phyloP scores from a whole-genome alignment of 805 yeast species.

The Metschnikowia noctiluminum region DNA sequence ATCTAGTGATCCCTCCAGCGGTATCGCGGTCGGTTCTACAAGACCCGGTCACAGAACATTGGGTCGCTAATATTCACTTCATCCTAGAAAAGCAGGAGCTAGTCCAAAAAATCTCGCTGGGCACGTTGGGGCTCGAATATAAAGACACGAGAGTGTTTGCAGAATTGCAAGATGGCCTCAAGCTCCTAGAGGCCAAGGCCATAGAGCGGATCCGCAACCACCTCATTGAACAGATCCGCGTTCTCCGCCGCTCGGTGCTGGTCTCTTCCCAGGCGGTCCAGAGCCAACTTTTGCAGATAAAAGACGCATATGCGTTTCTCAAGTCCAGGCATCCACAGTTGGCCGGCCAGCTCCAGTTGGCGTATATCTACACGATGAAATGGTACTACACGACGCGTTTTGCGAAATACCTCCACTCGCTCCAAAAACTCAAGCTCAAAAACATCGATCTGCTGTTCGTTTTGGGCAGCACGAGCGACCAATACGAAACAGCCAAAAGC shows the following conservation, averaged over 20 bases:
- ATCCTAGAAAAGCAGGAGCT: conserved; percentile 56
- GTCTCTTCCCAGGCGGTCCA: conserved; percentile 75
- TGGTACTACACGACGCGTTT: conserved; percentile 90
- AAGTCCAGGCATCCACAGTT: conserved; percentile 52
- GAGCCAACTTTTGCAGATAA: conserved; percentile 56
- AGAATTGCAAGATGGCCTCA: conserved; percentile 37
- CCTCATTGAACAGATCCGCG: conserved; percentile 61
- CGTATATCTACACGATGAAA: conserved; percentile 82
- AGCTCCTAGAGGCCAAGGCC: conserved; percentile 55
- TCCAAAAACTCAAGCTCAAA: conserved; percentile 59
- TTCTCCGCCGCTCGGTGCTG: conserved; percentile 54
- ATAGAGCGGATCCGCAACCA: conserved; percentile 74
- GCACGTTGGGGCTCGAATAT: conserved; percentile 11
- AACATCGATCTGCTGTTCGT: conserved; percentile 54
- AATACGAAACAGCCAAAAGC: conserved; percentile 13
- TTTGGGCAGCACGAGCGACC: conserved; percentile 43
- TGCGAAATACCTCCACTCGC: conserved; percentile 67
- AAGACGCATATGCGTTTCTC: conserved; percentile 59
- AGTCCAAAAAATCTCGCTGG: conserved; percentile 27
- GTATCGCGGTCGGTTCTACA: conserved; percentile 54
- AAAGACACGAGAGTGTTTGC: conserved; percentile 24
- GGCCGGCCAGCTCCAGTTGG: conserved; percentile 70
- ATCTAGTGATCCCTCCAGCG: conserved; percentile 71
- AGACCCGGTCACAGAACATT: conserved; percentile 54
- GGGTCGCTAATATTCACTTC: conserved; percentile 66